Base-by-base conservation (phyloP, 106 monocot species). In the Ottelia alismoides region DNA sequence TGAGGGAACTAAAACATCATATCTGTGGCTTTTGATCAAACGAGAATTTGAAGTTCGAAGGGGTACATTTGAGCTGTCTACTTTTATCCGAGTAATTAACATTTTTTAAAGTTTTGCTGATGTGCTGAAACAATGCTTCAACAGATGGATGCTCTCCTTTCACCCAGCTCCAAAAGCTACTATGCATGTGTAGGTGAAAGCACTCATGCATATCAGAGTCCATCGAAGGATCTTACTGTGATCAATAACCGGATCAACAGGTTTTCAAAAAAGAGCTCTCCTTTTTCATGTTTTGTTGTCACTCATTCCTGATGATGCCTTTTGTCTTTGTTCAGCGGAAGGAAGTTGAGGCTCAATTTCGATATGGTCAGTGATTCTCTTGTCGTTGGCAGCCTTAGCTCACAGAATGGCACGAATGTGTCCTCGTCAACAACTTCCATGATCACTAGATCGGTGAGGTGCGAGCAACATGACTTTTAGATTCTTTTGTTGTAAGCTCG, bases 171-270 rank as follows among this genome's bases (percentile, higher is more conserved):
- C 16, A 85, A 85, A 67, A 85, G 85, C 56, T 80, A 80, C 49
- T 85, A 79, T 63, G 84, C 84, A 1, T 85, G 79, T 56, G 76
- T 85, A 50, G 84, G 84, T 16, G 85, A 85, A 73, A 85, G 85
- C 60, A 85, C 85, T 31, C 79, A 85, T 74, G 80, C 85, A 30
- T 85, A 64, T 53, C 85, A 85, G 61, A 85, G 85, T 62, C 85
- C 85, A 47, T 85, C 85, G 27, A 85, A 85, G 49, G 85, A 85
- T 40, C 60, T 85, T n/a, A 76, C 73, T 6, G 85, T 62, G 52
- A 85, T 85, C 21, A 85, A 85, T 28, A 77, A 76, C 52, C 72
- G 76, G 30, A 35, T 85, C 20, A 85, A 76, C 53, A 28, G n/a
- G n/a, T n/a, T n/a, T n/a, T n/a, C n/a, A n/a, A n/a, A n/a, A n/a